Conservation (phyloP, 768 basidiomycete genomes). For the Roridomyces roridus region DNA sequence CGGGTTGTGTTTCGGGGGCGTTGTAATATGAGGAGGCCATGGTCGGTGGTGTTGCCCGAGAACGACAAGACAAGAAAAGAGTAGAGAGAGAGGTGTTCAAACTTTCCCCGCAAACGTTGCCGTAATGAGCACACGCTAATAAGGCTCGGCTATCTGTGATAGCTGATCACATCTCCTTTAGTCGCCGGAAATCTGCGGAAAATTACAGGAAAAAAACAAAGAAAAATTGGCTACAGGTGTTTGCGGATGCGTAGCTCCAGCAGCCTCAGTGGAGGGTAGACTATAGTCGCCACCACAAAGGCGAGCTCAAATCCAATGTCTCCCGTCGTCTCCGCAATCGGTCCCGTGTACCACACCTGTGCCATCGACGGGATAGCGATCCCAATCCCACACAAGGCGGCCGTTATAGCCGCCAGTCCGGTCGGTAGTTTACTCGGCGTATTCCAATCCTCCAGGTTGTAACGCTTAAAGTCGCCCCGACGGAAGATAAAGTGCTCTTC, state of each 20-base stretch:
- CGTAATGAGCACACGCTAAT: too few relatives aligned
- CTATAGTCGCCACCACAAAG: slow-evolving; percentile 55
- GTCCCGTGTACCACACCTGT: slow-evolving; percentile 80
- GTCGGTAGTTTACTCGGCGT: slow-evolving; percentile 60
- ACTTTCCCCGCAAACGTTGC: too few relatives aligned
- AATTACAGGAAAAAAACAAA: too few relatives aligned
- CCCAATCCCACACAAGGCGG: slow-evolving; percentile 58
- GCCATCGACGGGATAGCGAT: slow-evolving; percentile 73
- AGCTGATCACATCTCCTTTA: not conserved
- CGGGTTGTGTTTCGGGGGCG: slow-evolving; percentile 6
- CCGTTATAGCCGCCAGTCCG: slow-evolving; percentile 68
- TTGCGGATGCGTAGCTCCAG: slow-evolving; percentile 47
- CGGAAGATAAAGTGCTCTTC: slow-evolving; percentile 77
- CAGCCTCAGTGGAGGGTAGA: slow-evolving; percentile 64
- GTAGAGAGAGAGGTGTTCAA: too few relatives aligned
- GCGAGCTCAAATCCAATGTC: slow-evolving; percentile 87
- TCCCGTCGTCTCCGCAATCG: slow-evolving; percentile 70
- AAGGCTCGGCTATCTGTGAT: not conserved
- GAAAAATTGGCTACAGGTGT: slow-evolving; percentile 14
- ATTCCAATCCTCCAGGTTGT: slow-evolving; percentile 67
- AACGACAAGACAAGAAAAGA: not conserved
- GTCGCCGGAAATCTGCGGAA: not conserved
- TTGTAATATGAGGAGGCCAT: slow-evolving; percentile 16
- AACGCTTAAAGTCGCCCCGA: slow-evolving; percentile 52
- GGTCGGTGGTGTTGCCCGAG: not conserved